A percentile compares a stretch with the other conserved stretches of the same genome.
Conservation (phyloP, 1,139 yeast genomes). For the Petasospora rhodanensis region DNA sequence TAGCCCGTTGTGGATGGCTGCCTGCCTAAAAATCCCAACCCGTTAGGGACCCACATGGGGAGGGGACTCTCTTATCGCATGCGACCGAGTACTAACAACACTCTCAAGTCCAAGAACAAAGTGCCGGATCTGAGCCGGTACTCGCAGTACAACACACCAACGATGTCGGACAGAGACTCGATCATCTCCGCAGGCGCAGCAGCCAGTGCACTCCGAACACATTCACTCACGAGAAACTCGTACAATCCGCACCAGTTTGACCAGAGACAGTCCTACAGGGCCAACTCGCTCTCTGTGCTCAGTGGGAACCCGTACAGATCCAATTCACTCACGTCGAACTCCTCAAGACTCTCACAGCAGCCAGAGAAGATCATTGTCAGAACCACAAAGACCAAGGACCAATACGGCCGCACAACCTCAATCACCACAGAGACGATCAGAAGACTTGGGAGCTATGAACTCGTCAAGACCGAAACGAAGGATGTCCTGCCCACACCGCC, state of each 20-base stretch:
- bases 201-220: conserved; percentile 13
- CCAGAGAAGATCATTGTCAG: conserved; percentile 20
- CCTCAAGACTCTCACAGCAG: conserved; percentile 2
- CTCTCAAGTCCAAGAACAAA: too few relatives aligned
- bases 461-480: conserved; percentile 20
- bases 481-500: conserved; percentile 12
- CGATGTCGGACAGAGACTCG: conserved; percentile 1
- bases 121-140: conserved; percentile 18
- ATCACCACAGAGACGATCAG: conserved; percentile 28
- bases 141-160: conserved; percentile 6
- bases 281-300: conserved; percentile 9
- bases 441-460: conserved; percentile 25
- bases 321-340: conserved; percentile 7
- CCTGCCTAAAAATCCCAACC: too few relatives aligned
- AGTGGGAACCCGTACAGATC: conserved; percentile 5
- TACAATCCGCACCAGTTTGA: conserved; percentile 9
- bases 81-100: too few relatives aligned
- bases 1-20: too few relatives aligned
- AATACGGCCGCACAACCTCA: conserved; percentile 26
- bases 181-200: conserved; percentile 14
- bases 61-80: too few relatives aligned
- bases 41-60: too few relatives aligned
- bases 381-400: conserved; percentile 27
- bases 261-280: conserved; percentile 7
- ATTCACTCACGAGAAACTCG: conserved; percentile 11